Evolutionary conservation across 176 grass and related monocot species (phyloP).

Genomic region (Cenchrus americanus): DNA sequence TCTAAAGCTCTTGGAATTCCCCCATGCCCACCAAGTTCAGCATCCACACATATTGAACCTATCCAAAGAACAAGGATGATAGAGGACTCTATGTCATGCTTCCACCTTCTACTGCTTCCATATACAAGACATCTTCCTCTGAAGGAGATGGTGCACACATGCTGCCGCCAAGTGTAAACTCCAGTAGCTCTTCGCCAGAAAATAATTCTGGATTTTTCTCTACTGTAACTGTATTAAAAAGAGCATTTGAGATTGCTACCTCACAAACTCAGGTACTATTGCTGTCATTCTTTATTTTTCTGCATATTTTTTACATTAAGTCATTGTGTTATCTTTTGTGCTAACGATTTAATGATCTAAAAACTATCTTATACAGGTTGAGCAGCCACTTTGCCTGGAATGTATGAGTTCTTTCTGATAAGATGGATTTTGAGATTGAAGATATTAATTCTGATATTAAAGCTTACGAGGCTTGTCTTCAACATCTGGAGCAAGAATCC

Average conservation of each 20-base stretch:
- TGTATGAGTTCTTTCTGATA: slow-evolving; percentile 94
- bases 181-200: slow-evolving; percentile 48
- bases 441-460: slow-evolving; percentile 83
- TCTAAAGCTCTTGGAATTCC: slow-evolving; percentile 60
- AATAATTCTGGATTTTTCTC: slow-evolving; percentile 85
- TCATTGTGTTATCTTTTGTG: neutral
- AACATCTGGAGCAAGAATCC: slow-evolving; percentile 66
- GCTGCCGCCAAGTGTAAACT: slow-evolving; percentile 33
- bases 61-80: slow-evolving; percentile 70
- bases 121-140: slow-evolving; percentile 60
- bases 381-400: slow-evolving; percentile 93
- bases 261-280: slow-evolving; percentile 84
- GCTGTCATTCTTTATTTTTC: slow-evolving; percentile 5
- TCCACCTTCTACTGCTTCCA: slow-evolving; percentile 82
- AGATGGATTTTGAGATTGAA: slow-evolving; percentile 92
- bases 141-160: slow-evolving; percentile 58
- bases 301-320: slow-evolving; percentile 57
- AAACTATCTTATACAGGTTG: slow-evolving; percentile 54
- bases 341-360: neutral
- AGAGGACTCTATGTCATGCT: slow-evolving; percentile 89
- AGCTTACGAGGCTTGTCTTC: slow-evolving; percentile 86
- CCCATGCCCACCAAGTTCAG: slow-evolving; percentile 50
- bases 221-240: slow-evolving; percentile 82
- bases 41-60: slow-evolving; percentile 43
- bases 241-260: slow-evolving; percentile 91